phyloP scores from a whole-genome alignment of 805 yeast genomes.

The Candida xyloterini region DNA sequence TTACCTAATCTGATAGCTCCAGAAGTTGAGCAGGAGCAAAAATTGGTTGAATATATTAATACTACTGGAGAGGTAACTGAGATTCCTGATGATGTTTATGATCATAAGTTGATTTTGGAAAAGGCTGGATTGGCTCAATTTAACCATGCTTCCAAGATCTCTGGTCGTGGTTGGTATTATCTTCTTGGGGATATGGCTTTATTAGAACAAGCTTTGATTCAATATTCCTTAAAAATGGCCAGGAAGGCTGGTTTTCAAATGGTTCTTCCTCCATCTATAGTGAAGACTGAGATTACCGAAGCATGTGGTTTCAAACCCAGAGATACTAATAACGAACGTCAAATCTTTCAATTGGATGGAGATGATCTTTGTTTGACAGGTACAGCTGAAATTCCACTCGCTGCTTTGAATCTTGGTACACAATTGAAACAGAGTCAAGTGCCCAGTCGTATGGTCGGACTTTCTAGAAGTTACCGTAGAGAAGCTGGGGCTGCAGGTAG shows the following conservation, averaged over 20 bases:
- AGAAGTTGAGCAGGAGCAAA: conserved; percentile 41
- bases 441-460: conserved; percentile 69
- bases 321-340: conserved; percentile 82
- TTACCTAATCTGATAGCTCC: conserved; percentile 64
- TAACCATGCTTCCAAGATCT: conserved; percentile 63
- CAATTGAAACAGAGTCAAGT: conserved; percentile 32
- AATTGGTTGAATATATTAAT: conserved; percentile 53
- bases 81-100: conserved; percentile 26
- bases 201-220: conserved; percentile 85
- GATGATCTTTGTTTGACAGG: conserved; percentile 71
- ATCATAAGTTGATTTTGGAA: conserved; percentile 73
- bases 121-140: conserved; percentile 68
- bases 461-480: conserved; percentile 85
- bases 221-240: conserved; percentile 70
- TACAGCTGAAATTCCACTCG: conserved; percentile 93
- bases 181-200: conserved; percentile 80
- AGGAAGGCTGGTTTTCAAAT: conserved; percentile 62
- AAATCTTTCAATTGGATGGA: conserved; percentile 61
- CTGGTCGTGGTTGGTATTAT: conserved; percentile 90
- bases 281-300: conserved; percentile 66
- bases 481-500: conserved; percentile 97
- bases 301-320: conserved; percentile 97
- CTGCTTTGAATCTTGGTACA: conserved; percentile 65
- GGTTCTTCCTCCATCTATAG: conserved; percentile 83
- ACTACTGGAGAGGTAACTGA: conserved; percentile 30